These are phyloP conservation scores for Neonectria punicea DNA, from an alignment of 2,329 filamentous ascomycete genomes.

Conservation along the genomic window DNA sequence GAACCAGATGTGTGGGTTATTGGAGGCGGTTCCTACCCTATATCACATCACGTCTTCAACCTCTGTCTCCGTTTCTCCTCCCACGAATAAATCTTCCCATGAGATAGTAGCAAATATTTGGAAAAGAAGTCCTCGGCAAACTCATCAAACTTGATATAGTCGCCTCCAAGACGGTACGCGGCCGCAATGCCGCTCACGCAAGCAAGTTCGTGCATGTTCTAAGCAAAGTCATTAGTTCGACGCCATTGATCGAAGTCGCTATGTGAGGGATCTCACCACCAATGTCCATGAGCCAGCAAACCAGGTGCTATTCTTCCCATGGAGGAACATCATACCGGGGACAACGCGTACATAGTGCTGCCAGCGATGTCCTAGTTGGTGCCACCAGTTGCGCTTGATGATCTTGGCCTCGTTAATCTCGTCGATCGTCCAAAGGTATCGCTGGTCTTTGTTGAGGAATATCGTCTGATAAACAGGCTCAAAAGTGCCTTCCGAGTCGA, in stretches of 20 bases:
- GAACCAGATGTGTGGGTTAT: background rate
- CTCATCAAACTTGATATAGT: slow-evolving; percentile 70
- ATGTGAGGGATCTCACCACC: slow-evolving; percentile 58
- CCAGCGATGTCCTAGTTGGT: slow-evolving; percentile 73
- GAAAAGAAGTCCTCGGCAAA: slow-evolving; percentile 59
- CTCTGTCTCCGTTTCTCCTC: slow-evolving; percentile 46
- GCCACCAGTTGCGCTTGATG: slow-evolving; percentile 74
- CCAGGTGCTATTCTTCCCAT: slow-evolving; percentile 70
- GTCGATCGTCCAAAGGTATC: slow-evolving; percentile 67
- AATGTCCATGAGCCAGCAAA: slow-evolving; percentile 77
- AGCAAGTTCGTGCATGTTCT: slow-evolving; percentile 76
- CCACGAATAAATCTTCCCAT: slow-evolving; percentile 53
- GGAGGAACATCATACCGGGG: slow-evolving; percentile 77
- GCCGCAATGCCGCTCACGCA: slow-evolving; percentile 77
- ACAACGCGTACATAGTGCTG: slow-evolving; percentile 73
- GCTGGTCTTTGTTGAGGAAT: slow-evolving; percentile 68
- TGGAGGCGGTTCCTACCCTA: background rate
- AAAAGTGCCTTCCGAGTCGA: slow-evolving; percentile 44
- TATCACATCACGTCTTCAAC: slow-evolving; percentile 1
- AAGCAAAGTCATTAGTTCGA: background rate
- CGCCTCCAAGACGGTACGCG: slow-evolving; percentile 74
- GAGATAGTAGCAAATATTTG: slow-evolving; percentile 58
- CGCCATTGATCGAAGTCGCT: background rate
- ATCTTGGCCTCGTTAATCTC: slow-evolving; percentile 69
- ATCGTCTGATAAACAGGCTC: slow-evolving; percentile 78